phyloP scores from a whole-genome alignment of 192 early-diverging fungal genomes.

The Globomyces pollinis-pini region DNA sequence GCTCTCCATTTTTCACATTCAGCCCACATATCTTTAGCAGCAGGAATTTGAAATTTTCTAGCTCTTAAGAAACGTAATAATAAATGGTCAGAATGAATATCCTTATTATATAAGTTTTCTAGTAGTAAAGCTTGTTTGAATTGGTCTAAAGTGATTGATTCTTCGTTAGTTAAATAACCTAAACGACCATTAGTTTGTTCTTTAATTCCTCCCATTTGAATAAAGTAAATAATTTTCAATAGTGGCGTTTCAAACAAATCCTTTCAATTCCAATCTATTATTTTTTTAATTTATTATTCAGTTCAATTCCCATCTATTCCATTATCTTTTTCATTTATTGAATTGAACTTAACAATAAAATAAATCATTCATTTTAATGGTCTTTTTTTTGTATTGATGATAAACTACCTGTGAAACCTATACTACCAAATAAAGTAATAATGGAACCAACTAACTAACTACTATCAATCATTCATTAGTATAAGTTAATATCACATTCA shows the following conservation, averaged over 20 bases:
- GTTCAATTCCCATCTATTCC: too few relatives aligned
- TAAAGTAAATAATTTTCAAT: too few relatives aligned
- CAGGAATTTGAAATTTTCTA: conserved; percentile 56
- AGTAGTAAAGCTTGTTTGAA: conserved; percentile 46
- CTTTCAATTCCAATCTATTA: too few relatives aligned
- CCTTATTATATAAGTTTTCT: conserved; percentile 46
- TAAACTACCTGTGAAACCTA: too few relatives aligned
- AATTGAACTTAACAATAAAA: too few relatives aligned
- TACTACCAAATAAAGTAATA: background rate
- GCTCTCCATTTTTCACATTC: conserved; percentile 61
- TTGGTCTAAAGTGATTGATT: conserved; percentile 40
- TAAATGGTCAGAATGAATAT: conserved; percentile 56
- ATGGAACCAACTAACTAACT: background rate
- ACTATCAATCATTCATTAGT: too few relatives aligned
- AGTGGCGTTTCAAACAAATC: too few relatives aligned
- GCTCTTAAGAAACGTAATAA: conserved; percentile 69
- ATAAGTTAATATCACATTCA: too few relatives aligned
- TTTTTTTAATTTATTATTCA: too few relatives aligned
- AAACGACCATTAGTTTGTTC: conserved; percentile 42
- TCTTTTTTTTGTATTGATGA: too few relatives aligned
- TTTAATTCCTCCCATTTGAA: background rate
- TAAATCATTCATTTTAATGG: too few relatives aligned
- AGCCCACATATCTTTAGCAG: conserved; percentile 65
- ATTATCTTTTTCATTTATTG: too few relatives aligned
- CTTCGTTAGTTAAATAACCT: conserved; percentile 54